A percentile compares a stretch with the other conserved stretches of the same genome.
These are phyloP conservation scores for Glomus cerebriforme DNA, from an alignment of 192 early-diverging fungal species.

Conservation along the genomic window DNA sequence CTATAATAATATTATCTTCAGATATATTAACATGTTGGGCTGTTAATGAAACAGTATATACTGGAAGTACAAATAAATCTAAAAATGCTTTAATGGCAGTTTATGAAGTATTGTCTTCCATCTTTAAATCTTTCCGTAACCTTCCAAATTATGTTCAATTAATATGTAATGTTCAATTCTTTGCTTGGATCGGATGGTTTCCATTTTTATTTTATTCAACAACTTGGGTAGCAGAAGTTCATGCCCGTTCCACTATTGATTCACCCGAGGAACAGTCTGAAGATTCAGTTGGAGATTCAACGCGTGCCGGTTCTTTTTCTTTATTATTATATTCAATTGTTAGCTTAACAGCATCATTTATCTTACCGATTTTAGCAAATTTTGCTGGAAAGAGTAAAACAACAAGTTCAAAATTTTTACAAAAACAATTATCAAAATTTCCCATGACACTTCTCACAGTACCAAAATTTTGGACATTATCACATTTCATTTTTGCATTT, in stretches of 20 bases:
- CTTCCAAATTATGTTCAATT: constrained; percentile 74
- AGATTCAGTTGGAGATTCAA: constrained; percentile 50
- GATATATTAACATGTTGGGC: constrained; percentile 74
- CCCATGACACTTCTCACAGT: constrained; percentile 41
- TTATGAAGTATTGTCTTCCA: constrained; percentile 32
- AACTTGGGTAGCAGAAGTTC: constrained; percentile 59
- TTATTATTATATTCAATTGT: constrained; percentile 81
- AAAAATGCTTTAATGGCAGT: constrained; percentile 32
- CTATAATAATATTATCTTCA: constrained; percentile 58
- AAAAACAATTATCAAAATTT: constrained; percentile 25
- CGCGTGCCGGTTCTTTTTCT: constrained; percentile 86
- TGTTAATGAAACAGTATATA: constrained; percentile 53
- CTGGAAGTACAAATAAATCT: constrained; percentile 21
- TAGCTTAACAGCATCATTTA: constrained; percentile 59
- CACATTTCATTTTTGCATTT: constrained; percentile 67
- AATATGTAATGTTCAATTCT: constrained; percentile 90
- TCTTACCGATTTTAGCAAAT: constrained; percentile 46
- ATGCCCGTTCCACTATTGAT: constrained; percentile 33
- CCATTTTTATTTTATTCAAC: constrained; percentile 86
- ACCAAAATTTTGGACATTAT: constrained; percentile 69
- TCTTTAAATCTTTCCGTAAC: constrained; percentile 51
- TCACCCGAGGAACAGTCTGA: constrained; percentile 17
- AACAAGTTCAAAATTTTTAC: background rate
- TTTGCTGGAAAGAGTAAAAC: constrained; percentile 21
- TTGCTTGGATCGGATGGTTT: constrained; percentile 98